A percentile compares a stretch with the other conserved stretches of the same genome.
Conservation (phyloP, 768 basidiomycete species). For the Tephrocybe sp. region DNA sequence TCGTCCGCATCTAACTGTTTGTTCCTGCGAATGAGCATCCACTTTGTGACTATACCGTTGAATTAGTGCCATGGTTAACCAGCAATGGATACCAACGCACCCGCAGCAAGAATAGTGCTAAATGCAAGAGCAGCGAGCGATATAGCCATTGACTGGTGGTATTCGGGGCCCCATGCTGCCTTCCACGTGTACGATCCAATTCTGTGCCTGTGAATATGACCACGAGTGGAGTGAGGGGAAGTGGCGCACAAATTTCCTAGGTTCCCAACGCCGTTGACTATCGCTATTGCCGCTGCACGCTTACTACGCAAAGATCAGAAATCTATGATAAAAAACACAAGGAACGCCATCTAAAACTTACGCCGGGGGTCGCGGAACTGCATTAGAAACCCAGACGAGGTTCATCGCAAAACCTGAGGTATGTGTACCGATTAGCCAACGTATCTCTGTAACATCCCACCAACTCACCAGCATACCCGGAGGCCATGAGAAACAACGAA, state of each 20-base stretch:
- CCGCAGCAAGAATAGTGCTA: slow-evolving; percentile 27
- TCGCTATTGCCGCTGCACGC: slow-evolving; percentile 54
- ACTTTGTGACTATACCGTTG: slow-evolving; percentile 31
- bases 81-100: slow-evolving; percentile 19
- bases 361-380: slow-evolving; percentile 58
- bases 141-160: slow-evolving; percentile 62
- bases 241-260: slow-evolving; percentile 52
- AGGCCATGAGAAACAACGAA: slow-evolving; percentile 62
- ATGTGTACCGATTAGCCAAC: neutral
- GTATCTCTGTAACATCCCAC: neutral
- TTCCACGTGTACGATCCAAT: slow-evolving; percentile 65
- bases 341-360: slow-evolving; percentile 20
- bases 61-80: neutral
- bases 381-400: slow-evolving; percentile 62
- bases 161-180: slow-evolving; percentile 56
- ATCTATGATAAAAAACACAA: neutral
- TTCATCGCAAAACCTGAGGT: slow-evolving; percentile 40
- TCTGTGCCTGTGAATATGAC: slow-evolving; percentile 24
- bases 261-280: slow-evolving; percentile 58
- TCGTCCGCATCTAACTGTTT: slow-evolving; percentile 48
- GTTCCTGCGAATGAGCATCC: slow-evolving; percentile 52
- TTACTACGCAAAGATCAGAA: slow-evolving; percentile 26
- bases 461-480: slow-evolving; percentile 41
- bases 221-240: neutral
- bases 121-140: slow-evolving; percentile 33